Evolutionary conservation across 495 filamentous ascomycete genomes (phyloP).

Genomic region (Lepidopterella palustris): DNA sequence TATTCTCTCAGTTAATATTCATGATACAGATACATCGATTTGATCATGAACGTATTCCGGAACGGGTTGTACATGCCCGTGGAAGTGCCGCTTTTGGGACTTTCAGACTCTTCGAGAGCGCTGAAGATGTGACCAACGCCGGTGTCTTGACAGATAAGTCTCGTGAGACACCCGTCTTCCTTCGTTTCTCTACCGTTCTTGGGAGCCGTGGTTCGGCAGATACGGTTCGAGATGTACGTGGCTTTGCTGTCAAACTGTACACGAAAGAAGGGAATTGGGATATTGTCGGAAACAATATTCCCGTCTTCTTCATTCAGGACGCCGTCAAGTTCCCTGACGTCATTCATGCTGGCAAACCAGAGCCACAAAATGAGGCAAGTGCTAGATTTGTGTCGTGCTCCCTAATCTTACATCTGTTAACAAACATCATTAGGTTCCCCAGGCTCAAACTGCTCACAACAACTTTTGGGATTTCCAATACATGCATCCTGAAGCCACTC

Average conservation of each 20-base stretch:
- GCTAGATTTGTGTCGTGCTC: too few species aligned
- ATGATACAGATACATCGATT: slow-evolving; percentile 62
- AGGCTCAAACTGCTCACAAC: slow-evolving; percentile 57
- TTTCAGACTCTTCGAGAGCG: slow-evolving; percentile 62
- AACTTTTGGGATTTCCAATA: slow-evolving; percentile 54
- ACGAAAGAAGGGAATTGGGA: slow-evolving; percentile 79
- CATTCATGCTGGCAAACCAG: slow-evolving; percentile 72
- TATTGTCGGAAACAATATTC: slow-evolving; percentile 61
- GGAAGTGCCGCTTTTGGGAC: slow-evolving; percentile 81
- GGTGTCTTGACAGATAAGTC: slow-evolving; percentile 72
- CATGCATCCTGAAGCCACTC: slow-evolving; percentile 50
- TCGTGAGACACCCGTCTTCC: slow-evolving; percentile 69
- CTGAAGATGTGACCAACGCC: slow-evolving; percentile 62
- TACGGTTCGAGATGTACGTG: slow-evolving; percentile 74
- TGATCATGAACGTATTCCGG: slow-evolving; percentile 83
- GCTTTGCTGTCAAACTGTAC: slow-evolving; percentile 78
- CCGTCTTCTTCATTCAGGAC: slow-evolving; percentile 67
- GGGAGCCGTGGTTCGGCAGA: slow-evolving; percentile 74
- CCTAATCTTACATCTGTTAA: not conserved
- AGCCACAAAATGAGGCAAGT: slow-evolving; percentile 76
- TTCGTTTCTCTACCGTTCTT: slow-evolving; percentile 79
- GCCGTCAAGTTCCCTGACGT: slow-evolving; percentile 66
- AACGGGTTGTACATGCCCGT: slow-evolving; percentile 83
- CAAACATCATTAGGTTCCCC: slow-evolving; percentile 42
- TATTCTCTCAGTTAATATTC: too few species aligned